Conservation (phyloP, 768 basidiomycete species). For the Leucosporidium creatinivorum region DNA sequence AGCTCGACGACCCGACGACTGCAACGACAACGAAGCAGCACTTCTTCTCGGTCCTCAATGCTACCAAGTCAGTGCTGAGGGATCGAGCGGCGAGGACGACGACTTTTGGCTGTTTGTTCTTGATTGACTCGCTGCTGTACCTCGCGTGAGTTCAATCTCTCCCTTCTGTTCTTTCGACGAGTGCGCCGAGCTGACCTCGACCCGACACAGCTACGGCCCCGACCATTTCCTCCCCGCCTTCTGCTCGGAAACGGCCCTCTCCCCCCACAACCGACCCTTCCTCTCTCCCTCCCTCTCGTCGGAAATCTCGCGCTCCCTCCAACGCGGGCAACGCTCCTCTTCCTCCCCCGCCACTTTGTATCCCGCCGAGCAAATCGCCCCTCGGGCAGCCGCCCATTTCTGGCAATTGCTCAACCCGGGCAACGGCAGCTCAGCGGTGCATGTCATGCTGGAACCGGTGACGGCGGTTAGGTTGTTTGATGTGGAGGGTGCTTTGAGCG, state of each 20-base stretch:
- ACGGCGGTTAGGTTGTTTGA: conserved; percentile 60
- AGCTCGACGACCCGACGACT: neutral
- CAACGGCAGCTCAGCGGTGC: conserved; percentile 54
- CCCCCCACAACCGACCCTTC: conserved; percentile 24
- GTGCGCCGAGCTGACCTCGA: neutral
- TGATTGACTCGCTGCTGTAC: conserved; percentile 24
- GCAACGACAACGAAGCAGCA: neutral
- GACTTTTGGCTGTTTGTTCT: conserved; percentile 27
- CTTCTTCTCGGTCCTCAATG: neutral
- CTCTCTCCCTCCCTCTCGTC: conserved; percentile 22
- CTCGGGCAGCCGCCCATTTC: conserved; percentile 43
- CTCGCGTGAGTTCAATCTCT: conserved; percentile 1
- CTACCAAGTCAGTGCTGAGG: neutral
- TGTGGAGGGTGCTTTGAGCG: conserved; percentile 11
- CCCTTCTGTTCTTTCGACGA: conserved; percentile 43
- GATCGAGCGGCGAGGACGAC: conserved; percentile 25
- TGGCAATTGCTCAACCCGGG: conserved; percentile 73
- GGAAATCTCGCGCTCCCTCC: conserved; percentile 7
- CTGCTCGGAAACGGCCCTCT: conserved; percentile 31
- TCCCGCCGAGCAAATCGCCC: conserved; percentile 47
- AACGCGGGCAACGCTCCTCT: conserved; percentile 6
- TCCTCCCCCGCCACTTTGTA: neutral
- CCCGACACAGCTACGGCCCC: conserved; percentile 25
- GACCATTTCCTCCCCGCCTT: conserved; percentile 35
- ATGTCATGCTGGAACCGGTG: conserved; percentile 73